Evolutionary conservation across 352 stramenopile species (phyloP), one percentile per base, ranked within the genome.

Genomic region (Phytophthora brassicae): DNA sequence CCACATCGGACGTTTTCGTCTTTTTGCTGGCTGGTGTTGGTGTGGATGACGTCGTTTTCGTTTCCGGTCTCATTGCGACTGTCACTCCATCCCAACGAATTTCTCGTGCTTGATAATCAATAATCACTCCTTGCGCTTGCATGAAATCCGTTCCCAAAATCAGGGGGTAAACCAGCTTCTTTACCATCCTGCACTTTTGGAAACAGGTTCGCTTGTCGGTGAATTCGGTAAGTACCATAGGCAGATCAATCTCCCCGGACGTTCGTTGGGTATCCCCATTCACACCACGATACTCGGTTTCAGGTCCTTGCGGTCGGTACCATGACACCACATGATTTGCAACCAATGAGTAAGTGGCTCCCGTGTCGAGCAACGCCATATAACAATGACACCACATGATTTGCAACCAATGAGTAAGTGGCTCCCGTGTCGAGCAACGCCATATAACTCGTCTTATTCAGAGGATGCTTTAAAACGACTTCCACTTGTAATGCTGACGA

Each of bases 301-400:
- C 16, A 26, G 26, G 8, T 9, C 3, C 16, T 24, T 24, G 13
- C 14, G 3, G 3, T 31, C 26, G 46, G 20, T n/a, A n/a, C n/a
- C n/a, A n/a, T n/a, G n/a, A n/a, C n/a, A n/a, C n/a, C n/a, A n/a
- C n/a, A n/a, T n/a, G n/a, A n/a, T n/a, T n/a, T n/a, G n/a, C n/a
- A n/a, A n/a, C n/a, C n/a, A n/a, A n/a, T n/a, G n/a, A n/a, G n/a
- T n/a, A n/a, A n/a, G n/a, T n/a, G n/a, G n/a, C n/a, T n/a, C n/a
- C n/a, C n/a, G n/a, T n/a, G n/a, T n/a, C n/a, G n/a, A n/a, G n/a
- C n/a, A n/a, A n/a, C n/a, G n/a, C n/a, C n/a, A n/a, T n/a, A n/a
- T n/a, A 42, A 43, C 46, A n/a, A 54, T 1, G 46, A 54, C 46
- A 54, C 46, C n/a, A 54, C 28, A 16, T 54, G 28, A 16, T 54